Percentiles rank a stretch among this genome's conserved stretches.
Evolutionary conservation across 1,139 yeast genomes (phyloP).

Genomic region (Debaryomycetaceae sp.): DNA sequence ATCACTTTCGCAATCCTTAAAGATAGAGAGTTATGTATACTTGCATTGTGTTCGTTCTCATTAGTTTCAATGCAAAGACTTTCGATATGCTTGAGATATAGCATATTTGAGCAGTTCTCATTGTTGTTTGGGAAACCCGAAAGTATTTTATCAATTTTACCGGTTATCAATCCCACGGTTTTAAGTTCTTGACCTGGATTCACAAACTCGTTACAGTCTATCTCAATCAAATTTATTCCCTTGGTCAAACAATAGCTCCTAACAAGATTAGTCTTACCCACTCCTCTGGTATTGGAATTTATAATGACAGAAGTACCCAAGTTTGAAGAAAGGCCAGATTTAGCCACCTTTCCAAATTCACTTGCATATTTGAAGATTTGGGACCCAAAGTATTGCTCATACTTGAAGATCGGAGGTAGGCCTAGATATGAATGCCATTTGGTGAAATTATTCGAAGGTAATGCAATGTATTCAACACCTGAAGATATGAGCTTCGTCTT

Average conservation of each 20-base stretch:
- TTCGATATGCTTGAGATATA: constrained; percentile 73
- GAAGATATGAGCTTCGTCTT: constrained; percentile 67
- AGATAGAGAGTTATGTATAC: constrained; percentile 51
- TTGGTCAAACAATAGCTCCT: constrained; percentile 51
- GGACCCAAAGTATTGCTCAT: constrained; percentile 12
- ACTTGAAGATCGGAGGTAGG: constrained; percentile 40
- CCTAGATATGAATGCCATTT: constrained; percentile 51
- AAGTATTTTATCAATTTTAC: constrained; percentile 62
- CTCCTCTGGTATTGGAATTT: constrained; percentile 67
- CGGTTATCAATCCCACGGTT: constrained; percentile 73
- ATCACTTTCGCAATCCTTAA: constrained; percentile 60
- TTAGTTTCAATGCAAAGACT: constrained; percentile 67
- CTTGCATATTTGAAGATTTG: constrained; percentile 47
- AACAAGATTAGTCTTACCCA: constrained; percentile 73
- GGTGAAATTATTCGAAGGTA: constrained; percentile 31
- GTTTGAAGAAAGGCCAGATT: constrained; percentile 35
- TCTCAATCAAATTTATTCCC: constrained; percentile 66
- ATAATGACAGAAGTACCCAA: constrained; percentile 64
- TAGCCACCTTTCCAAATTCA: constrained; percentile 49
- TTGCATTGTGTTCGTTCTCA: constrained; percentile 56
- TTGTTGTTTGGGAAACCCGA: constrained; percentile 15
- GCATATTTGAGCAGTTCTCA: constrained; percentile 33
- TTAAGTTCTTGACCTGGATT: constrained; percentile 73
- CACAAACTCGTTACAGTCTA: constrained; percentile 65
- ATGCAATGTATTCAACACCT: constrained; percentile 46